Conservation (phyloP, 2,329 filamentous ascomycete species). For the Aspergillus caelatus region DNA sequence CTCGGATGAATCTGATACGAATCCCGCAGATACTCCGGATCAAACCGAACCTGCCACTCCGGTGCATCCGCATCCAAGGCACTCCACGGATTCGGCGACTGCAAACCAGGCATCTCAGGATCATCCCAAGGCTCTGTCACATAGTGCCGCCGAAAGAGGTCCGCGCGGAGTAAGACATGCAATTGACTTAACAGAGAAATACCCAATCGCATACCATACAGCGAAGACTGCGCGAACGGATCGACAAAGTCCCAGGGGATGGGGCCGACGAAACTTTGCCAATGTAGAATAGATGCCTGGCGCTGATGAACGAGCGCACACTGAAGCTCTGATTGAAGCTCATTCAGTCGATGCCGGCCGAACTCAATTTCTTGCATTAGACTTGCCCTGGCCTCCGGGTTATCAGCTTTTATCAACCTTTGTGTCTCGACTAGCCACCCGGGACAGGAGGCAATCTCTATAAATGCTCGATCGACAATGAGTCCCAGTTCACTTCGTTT, state of each 20-base stretch:
- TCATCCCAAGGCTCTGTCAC: background rate
- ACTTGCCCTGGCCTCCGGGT: background rate
- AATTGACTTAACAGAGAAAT: background rate
- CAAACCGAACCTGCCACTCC: constrained; percentile 8
- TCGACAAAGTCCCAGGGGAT: background rate
- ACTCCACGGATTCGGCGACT: background rate
- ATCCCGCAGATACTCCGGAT: constrained; percentile 2
- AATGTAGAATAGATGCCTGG: background rate
- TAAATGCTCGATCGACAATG: background rate
- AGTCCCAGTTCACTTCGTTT: background rate
- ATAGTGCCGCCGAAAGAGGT: background rate
- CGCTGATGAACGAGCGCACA: background rate
- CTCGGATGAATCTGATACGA: background rate
- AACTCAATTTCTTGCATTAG: background rate
- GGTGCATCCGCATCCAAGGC: background rate
- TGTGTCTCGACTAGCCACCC: background rate
- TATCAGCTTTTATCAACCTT: background rate
- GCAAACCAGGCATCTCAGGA: background rate
- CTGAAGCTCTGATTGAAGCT: background rate
- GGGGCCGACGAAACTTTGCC: background rate
- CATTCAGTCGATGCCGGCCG: background rate
- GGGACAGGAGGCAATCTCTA: background rate
- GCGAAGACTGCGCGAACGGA: background rate
- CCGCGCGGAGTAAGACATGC: background rate
- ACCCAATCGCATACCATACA: background rate